Base-by-base conservation (phyloP, 176 grass and related monocot genomes). In the Triticum monococcum region DNA sequence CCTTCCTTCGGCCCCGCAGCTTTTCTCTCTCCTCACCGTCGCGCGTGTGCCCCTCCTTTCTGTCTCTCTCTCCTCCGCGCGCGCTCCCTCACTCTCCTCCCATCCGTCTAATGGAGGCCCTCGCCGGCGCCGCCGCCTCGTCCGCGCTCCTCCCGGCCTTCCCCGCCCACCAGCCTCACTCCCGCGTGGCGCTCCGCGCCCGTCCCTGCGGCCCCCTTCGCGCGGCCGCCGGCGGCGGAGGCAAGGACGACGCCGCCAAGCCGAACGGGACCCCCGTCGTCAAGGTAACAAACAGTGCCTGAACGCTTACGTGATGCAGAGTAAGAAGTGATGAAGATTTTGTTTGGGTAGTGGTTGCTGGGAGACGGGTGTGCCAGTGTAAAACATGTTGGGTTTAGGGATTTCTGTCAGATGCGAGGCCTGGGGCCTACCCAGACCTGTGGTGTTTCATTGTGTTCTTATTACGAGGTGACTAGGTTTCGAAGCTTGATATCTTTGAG, bases 201-300 rank as follows among this genome's bases (percentile, higher is more conserved):
- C 83, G 82, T 32, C 24, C 78, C 10, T 88, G 82, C 41, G 71
- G 50, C 0, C 68, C 81, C 77, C 70, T 91, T 71, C 77, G 86
- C 24, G 90, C 82, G 5, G 70, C 81, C 5, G 59, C 62, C 50
- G 48, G 84, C 46, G 75, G 67, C 43, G 41, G 83, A 23, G 72
- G 66, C 35, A 91, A 91, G 82, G 86, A 91, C 41, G 90, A 85
- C 8, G 71, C 60, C 8, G 68, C 43, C 77, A 50, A 32, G 32
- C 31, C 82, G 5, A 91, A 91, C 41, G 86, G 86, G 24, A 72
- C 77, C 45, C 90, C 90, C 32, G 52, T 88, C 33, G 25, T 72
- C 78, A 88, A 88, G 90, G 90, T 91, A 54, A 54, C 50, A 0
- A 88, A 43, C 50, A 40, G 23, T 3, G 10, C 2, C 12, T 7